phyloP scores from a whole-genome alignment of 2,329 filamentous ascomycete genomes.

The Esteya vermicola region DNA sequence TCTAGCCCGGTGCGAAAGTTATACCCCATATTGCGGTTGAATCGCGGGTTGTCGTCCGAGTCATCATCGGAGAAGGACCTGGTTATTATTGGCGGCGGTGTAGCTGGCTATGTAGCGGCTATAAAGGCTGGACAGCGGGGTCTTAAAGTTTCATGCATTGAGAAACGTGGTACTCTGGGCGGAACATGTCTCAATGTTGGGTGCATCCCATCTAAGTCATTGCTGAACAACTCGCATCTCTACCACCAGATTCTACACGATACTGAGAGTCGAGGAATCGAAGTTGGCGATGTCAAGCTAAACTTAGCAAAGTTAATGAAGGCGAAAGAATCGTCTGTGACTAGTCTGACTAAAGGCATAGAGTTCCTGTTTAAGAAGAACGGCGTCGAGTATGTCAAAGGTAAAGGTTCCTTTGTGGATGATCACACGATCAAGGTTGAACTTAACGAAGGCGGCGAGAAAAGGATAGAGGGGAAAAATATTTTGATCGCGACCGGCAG shows the following conservation, averaged over 20 bases:
- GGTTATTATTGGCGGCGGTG: constrained; percentile 94
- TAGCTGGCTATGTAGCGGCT: constrained; percentile 94
- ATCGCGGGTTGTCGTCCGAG: constrained; percentile 43
- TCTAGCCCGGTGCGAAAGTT: too few relatives aligned
- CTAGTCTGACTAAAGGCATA: constrained; percentile 85
- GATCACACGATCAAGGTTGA: constrained; percentile 87
- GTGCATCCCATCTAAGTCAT: constrained; percentile 97
- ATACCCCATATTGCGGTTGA: too few relatives aligned
- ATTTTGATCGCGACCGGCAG: constrained; percentile 95
- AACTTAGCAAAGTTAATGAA: constrained; percentile 96
- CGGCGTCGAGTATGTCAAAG: constrained; percentile 95
- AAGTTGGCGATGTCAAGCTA: constrained; percentile 92
- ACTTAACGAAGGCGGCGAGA: constrained; percentile 83
- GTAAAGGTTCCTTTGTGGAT: constrained; percentile 71
- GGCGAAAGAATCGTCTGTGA: constrained; percentile 87
- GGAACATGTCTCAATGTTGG: constrained; percentile 98
- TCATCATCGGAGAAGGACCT: constrained; percentile 80
- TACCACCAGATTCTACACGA: constrained; percentile 97
- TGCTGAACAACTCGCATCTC: constrained; percentile 98
- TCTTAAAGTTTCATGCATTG: constrained; percentile 93
- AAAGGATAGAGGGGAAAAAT: constrained; percentile 80
- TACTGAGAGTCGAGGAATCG: constrained; percentile 92
- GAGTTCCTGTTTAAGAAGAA: constrained; percentile 99
- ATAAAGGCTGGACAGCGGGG: constrained; percentile 98
- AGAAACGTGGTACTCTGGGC: constrained; percentile 90